These are phyloP conservation scores for Phytophthora citrophthora DNA, from an alignment of 352 stramenopile genomes.

Conservation along the genomic window DNA sequence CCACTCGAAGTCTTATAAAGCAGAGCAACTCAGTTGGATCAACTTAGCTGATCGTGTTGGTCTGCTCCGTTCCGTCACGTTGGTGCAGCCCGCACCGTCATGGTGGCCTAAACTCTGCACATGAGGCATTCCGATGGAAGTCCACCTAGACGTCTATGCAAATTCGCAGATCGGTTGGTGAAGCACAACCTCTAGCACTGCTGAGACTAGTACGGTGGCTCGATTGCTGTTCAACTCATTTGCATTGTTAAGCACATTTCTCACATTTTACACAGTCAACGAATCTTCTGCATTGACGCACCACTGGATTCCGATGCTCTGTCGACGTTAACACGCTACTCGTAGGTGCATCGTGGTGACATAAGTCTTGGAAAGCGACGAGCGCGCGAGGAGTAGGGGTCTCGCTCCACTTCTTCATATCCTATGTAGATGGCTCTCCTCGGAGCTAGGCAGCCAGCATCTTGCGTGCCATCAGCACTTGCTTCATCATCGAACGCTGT, in stretches of 20 bases:
- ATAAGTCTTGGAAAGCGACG: too few species aligned
- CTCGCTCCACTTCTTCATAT: too few species aligned
- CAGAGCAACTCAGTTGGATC: too few species aligned
- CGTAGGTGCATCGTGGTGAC: slow-evolving; percentile 7
- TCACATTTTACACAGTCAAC: neutral
- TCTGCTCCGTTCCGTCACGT: too few species aligned
- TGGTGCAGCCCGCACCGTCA: too few species aligned
- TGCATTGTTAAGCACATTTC: neutral
- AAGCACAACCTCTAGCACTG: neutral
- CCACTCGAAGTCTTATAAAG: too few species aligned
- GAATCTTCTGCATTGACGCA: slow-evolving; percentile 2
- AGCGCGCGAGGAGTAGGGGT: too few species aligned
- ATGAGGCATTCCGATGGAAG: neutral
- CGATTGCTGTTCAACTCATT: slow-evolving; percentile 6
- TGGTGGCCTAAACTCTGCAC: too few species aligned
- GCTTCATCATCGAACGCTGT: slow-evolving; percentile 1
- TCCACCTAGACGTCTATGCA: slow-evolving; percentile 9
- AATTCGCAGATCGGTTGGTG: slow-evolving; percentile 18
- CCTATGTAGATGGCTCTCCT: too few species aligned
- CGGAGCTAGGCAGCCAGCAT: too few species aligned
- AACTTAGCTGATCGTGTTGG: too few species aligned
- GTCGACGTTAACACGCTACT: neutral
- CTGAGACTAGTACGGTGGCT: neutral
- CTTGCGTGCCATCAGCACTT: neutral
- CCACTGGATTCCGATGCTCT: neutral